Base-by-base conservation (phyloP, 2,329 filamentous ascomycete species). In the Alternaria gansuensis region DNA sequence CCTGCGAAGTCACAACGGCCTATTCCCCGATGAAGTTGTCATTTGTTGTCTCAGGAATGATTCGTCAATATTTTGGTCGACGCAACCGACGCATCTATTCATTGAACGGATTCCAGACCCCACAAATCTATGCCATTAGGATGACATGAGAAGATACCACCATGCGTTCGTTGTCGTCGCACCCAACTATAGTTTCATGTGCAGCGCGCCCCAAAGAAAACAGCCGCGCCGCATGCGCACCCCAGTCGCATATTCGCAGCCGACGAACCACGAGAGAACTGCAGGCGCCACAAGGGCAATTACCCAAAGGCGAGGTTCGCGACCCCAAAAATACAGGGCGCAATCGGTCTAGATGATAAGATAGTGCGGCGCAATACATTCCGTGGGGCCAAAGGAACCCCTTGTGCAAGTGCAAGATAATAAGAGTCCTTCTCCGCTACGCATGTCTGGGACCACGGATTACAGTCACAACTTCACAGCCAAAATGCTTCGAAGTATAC, bases 211-310 rank as follows among this genome's bases (percentile, higher is more conserved):
- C 44, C 29, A 36, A 49, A 40, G 23, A 36, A 13, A 39, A 33
- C 26, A 51, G 49, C 51, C 33, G 56, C 34, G 56, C 56, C 45
- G 45, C 56, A 48, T 31, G 41, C 45, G 28, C 46, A 59, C 52
- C 57, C 52, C 33, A n/a, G 33, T 45, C 33, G 52, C 37, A 51
- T 51, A 11, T 29, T 43, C 29, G n/a, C 29, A 51, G 6, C 36
- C 21, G 41, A 40, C 57, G 52, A 56, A 59, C 57, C 46, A 51
- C 57, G 37, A 39, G n/a, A 13, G 43, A 56, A 56, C 46, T 59
- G 26, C 57, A 55, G 57, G 57, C 52, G 57, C 52, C 46, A 59
- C 46, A 48, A n/a, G 41, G 34, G 52, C 41, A 37, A 51, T 46
- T 33, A 39, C 40, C 39, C 33, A 50, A 44, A 45, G 31, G 55